Percentiles rank a stretch among this genome's conserved stretches.
Evolutionary conservation across 108 stramenopile species (phyloP).

Genomic region (Seminavis robusta): DNA sequence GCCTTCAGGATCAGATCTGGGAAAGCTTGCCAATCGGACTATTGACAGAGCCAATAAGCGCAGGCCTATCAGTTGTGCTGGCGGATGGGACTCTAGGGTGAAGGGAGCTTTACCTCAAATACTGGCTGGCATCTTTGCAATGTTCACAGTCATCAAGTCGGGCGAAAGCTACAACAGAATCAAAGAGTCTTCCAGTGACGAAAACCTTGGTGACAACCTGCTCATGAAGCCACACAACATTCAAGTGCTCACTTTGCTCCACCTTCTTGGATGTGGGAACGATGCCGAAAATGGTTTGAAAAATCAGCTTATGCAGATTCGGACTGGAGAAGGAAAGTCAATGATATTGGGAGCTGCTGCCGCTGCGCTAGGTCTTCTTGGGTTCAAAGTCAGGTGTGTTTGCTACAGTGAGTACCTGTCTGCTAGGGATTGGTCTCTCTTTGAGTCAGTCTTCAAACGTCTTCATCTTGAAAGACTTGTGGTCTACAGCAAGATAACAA

Average conservation of each 20-base stretch:
- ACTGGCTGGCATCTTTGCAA: constrained; percentile 47
- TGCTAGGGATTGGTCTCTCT: constrained; percentile 39
- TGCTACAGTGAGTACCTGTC: constrained; percentile 68
- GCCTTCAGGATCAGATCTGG: constrained; percentile 42
- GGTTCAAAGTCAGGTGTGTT: constrained; percentile 51
- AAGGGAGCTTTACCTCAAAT: constrained; percentile 32
- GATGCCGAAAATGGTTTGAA: constrained; percentile 13
- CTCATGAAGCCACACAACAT: constrained; percentile 60
- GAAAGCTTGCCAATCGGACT: constrained; percentile 36
- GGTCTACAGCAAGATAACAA: constrained; percentile 61
- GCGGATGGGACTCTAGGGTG: constrained; percentile 18
- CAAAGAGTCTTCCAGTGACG: constrained; percentile 27
- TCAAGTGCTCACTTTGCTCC: constrained; percentile 43
- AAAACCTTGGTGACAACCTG: constrained; percentile 37
- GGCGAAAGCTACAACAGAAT: constrained; percentile 58
- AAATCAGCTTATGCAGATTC: constrained; percentile 52
- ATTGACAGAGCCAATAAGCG: constrained; percentile 24
- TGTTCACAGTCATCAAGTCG: constrained; percentile 58
- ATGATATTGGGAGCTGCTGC: constrained; percentile 60
- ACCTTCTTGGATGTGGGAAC: constrained; percentile 48
- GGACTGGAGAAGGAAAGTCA: constrained; percentile 66
- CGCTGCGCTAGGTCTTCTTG: constrained; percentile 39
- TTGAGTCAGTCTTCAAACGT: constrained; percentile 43
- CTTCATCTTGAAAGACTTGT: constrained; percentile 30
- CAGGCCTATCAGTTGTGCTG: constrained; percentile 24